Evolutionary conservation across 1,139 yeast genomes (phyloP).

Genomic region (Debaryomyces robertsiae): DNA sequence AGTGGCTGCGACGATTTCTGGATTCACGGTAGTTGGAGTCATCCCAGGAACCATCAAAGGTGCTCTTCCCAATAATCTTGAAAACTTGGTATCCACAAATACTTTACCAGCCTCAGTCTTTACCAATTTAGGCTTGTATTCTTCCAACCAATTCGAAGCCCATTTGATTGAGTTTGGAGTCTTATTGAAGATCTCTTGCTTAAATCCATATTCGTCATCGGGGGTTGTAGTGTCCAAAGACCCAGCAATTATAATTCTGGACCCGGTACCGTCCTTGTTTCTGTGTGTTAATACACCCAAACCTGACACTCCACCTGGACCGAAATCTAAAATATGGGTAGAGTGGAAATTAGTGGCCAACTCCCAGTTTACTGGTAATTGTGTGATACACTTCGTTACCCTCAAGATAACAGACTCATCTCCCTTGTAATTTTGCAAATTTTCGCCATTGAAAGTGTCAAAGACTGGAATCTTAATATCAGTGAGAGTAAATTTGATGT

Average conservation of each 20-base stretch:
- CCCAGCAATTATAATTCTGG: slow-evolving; percentile 92
- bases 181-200: slow-evolving; percentile 88
- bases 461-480: slow-evolving; percentile 81
- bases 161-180: slow-evolving; percentile 66
- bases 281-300: slow-evolving; percentile 94
- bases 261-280: slow-evolving; percentile 98
- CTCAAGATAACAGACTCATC: slow-evolving; percentile 54
- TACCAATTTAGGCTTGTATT: slow-evolving; percentile 82
- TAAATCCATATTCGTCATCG: slow-evolving; percentile 88
- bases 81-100: slow-evolving; percentile 91
- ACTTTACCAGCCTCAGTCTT: slow-evolving; percentile 72
- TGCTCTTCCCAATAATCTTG: slow-evolving; percentile 89
- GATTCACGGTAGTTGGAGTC: slow-evolving; percentile 97
- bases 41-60: slow-evolving; percentile 98
- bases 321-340: slow-evolving; percentile 92
- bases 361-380: slow-evolving; percentile 95
- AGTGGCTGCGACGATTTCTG: slow-evolving; percentile 91
- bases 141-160: slow-evolving; percentile 90
- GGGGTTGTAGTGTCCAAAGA: slow-evolving; percentile 64
- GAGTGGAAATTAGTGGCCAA: slow-evolving; percentile 75
- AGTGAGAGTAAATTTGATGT: slow-evolving; percentile 56
- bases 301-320: slow-evolving; percentile 99
- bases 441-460: slow-evolving; percentile 86
- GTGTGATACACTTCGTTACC: slow-evolving; percentile 81
- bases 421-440: slow-evolving; percentile 52